Percentiles rank a stretch among this genome's conserved stretches.
Conservation (phyloP, 2,329 filamentous ascomycete species). For the Alternaria longipes region DNA sequence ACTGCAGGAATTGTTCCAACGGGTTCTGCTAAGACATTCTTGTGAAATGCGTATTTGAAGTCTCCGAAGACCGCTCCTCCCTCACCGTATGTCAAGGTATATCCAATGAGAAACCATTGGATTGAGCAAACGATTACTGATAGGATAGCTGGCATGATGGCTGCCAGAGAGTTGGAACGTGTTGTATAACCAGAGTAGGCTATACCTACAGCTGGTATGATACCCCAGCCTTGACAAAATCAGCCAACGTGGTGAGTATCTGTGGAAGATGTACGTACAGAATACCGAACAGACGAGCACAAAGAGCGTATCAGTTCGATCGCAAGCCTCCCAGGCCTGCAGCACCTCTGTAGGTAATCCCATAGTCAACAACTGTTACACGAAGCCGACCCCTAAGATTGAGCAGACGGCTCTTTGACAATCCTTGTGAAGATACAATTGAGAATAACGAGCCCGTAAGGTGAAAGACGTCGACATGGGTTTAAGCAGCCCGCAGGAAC, state of each 20-base stretch:
- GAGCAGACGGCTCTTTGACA: not conserved
- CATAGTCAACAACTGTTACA: conserved; percentile 20
- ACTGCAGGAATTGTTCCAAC: conserved; percentile 62
- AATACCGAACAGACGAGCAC: conserved; percentile 62
- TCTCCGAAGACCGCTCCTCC: conserved; percentile 57
- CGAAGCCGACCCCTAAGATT: not conserved
- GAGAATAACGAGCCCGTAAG: not conserved
- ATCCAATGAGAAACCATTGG: conserved; percentile 62
- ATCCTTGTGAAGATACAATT: not conserved
- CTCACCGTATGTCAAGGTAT: conserved; percentile 60
- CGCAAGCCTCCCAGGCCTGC: conserved; percentile 61
- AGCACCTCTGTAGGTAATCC: conserved; percentile 39
- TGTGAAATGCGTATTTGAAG: conserved; percentile 58
- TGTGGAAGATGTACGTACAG: conserved; percentile 37
- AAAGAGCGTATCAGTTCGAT: conserved; percentile 62
- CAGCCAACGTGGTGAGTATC: not conserved
- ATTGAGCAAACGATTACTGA: conserved; percentile 60
- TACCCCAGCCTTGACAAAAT: conserved; percentile 55
- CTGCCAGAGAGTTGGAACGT: conserved; percentile 58
- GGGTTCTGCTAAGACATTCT: conserved; percentile 57
- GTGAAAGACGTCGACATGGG: not conserved
- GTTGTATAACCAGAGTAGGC: conserved; percentile 62
- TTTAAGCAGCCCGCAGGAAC: conserved; percentile 20
- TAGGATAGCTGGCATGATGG: conserved; percentile 59
- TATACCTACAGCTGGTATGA: conserved; percentile 62